phyloP scores from a whole-genome alignment of 441 rosid species.

The Aquilaria agallochum region DNA sequence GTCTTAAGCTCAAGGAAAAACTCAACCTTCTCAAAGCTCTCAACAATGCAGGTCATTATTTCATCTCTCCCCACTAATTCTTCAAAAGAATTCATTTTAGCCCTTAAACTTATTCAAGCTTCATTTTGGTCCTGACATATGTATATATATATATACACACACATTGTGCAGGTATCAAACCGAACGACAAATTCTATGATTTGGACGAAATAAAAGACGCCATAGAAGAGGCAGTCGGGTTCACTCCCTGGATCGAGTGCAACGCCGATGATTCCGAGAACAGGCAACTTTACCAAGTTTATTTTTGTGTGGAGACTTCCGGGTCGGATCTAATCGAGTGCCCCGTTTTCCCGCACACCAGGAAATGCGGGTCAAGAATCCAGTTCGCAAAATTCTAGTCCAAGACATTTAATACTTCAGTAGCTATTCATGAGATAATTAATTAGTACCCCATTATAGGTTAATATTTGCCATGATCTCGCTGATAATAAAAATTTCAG shows the following conservation, averaged over 20 bases:
- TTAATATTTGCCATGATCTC: no score
- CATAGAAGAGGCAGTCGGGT: conserved; percentile 44
- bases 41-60: conserved; percentile 25
- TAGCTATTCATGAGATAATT: no score
- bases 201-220: conserved; percentile 50
- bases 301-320: conserved; percentile 65
- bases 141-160: no score
- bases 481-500: no score
- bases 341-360: conserved; percentile 39
- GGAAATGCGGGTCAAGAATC: conserved; percentile 42
- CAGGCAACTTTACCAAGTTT: conserved; percentile 65
- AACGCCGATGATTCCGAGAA: conserved; percentile 43
- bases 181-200: conserved; percentile 51
- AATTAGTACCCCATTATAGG: no score
- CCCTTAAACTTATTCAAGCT: background rate
- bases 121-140: background rate
- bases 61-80: background rate
- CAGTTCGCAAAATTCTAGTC: conserved; percentile 51
- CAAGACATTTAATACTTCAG: background rate
- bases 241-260: conserved; percentile 61
- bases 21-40: conserved; percentile 53
- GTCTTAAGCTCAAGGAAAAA: conserved; percentile 45
- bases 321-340: conserved; percentile 64
- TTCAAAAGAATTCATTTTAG: background rate
- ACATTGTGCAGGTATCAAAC: conserved; percentile 44